Base-by-base conservation (phyloP, 2,329 filamentous ascomycete species). In the Macroventuria anomochaeta region DNA sequence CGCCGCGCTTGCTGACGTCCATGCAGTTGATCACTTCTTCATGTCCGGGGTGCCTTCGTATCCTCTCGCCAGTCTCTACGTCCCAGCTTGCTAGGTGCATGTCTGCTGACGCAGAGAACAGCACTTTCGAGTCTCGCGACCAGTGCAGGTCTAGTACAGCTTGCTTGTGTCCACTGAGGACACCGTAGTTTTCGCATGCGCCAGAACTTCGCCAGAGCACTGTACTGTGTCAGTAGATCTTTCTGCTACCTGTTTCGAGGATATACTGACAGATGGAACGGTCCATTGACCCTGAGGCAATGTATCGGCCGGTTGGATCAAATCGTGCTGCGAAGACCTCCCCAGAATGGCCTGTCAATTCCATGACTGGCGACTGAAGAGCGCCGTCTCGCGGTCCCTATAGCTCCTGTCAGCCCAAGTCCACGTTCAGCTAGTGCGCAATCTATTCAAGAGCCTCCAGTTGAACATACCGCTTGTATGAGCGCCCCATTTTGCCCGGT, bases 201-300 rank as follows among this genome's bases (percentile, higher is more conserved):
- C 92, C 93, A 57, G 93, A 92, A 1, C 93, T 96, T 67, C 89
- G 86, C 95, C 95, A 99, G 25, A 99, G 83, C 77, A 97, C 91
- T 96, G 55, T 8, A 17, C 25, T 8, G 26, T 28, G 62, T 70
- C 47, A 71, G 51, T 41, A 51, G 32, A 28, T 46, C n/a, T 11
- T 21, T 23, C 18, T 20, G 39, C 18, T 20, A 38, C 70, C 66
- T 41, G 20, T 13, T 32, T 32, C 2, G 2, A 20, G 5, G 37
- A 18, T 25, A 7, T 18, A 78, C 88, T 53, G 79, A 96, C 91
- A 81, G 65, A 99, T 95, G 53, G 87, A 90, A 66, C 93, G 85
- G 72, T 99, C 95, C 90, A 97, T 96, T 11, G 91, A 95, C 7
- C 91, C 93, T 1, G 95, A 97, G 34, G 95, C 95, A 65, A 97